Base-by-base conservation (phyloP, 2,329 filamentous ascomycete species). In the Fusarium proliferatum region DNA sequence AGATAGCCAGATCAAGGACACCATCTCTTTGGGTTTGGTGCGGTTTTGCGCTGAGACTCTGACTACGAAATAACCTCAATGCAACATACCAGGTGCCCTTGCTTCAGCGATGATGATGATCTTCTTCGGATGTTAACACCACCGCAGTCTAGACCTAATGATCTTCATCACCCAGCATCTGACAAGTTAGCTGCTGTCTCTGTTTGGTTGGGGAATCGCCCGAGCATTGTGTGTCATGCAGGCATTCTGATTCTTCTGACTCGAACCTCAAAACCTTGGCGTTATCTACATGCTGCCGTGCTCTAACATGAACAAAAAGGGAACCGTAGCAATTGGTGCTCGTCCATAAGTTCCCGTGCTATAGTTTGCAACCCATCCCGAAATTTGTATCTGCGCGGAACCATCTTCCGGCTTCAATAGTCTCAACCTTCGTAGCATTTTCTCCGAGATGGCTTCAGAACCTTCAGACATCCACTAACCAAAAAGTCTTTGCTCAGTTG, bases 61-160 rank as follows among this genome's bases (percentile, higher is more conserved):
- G 38, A 43, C 66, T 41, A 58, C 38, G 51, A 68, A 61, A 74
- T 72, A 73, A 73, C 58, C 59, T 73, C 69, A 64, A 72, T 69
- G 56, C 34, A 43, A 51, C 48, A 49, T 38, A 49, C 64, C 36
- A 62, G 65, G 56, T 49, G 48, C 33, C 56, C 64, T 38, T 39
- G 61, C 30, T 45, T 42, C 64, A 23, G 53, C 52, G 30, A 64
- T 38, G 41, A 61, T 39, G 62, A 57, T 67, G 67, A 73, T 73
- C 67, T 43, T 67, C 55, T 55, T 63, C 61, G 48, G 33, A 49
- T 67, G 28, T 21, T 36, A 38, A 48, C 43, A 69, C 36, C 52
- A 53, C 65, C 65, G 52, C 36, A 61, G 56, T 73, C 71, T 73
- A 74, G 71, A 74, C 71, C 65, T 13, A 46, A 42, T 55, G 71